Base-by-base conservation (phyloP, 106 monocot genomes). In the Acorus calamus region DNA sequence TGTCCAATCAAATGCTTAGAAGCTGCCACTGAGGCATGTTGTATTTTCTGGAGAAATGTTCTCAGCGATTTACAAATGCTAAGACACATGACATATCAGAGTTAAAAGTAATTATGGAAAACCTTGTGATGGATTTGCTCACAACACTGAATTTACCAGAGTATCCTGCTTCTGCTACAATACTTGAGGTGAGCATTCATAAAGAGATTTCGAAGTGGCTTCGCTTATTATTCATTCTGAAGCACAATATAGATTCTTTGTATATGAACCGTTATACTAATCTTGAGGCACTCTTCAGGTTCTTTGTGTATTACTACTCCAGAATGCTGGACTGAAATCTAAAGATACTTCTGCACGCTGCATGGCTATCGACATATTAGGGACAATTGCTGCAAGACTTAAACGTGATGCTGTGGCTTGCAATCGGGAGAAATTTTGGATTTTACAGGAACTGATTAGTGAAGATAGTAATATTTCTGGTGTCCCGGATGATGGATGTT, bases 61-160 rank as follows among this genome's bases (percentile, higher is more conserved):
- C 76, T 80, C 85, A 98, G 64, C 84, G 98, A 53, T 64, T 81
- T 63, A 88, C 98, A 46, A 68, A 66, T 69, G 69, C 85, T 65
- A 98, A 98, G 77, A 10, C 83, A 44, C 87, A 85, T 59, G 98
- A 98, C 65, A 62, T 87, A 28, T 81, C 88, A 11, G 98, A 98
- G 55, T 76, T 79, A 52, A 98, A 88, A 77, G 51, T 71, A n/a
- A 79, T 92, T 60, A 66, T 92, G 61, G 98, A 98, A 65, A 98
- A 88, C 55, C 80, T 98, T 64, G 88, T 98, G 42, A 54, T 71
- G 58, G 98, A 98, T 80, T 79, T 98, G 59, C 76, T 98, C 10
- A 82, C 83, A 69, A 92, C 92, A 7, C 70, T 98, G 64, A 98
- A 92, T 78, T 73, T 98, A 55, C 98, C 98, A 2, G 98, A 98